Evolutionary conservation across 139 green algal species (phyloP).

Genomic region (Picochlorum sp.): DNA sequence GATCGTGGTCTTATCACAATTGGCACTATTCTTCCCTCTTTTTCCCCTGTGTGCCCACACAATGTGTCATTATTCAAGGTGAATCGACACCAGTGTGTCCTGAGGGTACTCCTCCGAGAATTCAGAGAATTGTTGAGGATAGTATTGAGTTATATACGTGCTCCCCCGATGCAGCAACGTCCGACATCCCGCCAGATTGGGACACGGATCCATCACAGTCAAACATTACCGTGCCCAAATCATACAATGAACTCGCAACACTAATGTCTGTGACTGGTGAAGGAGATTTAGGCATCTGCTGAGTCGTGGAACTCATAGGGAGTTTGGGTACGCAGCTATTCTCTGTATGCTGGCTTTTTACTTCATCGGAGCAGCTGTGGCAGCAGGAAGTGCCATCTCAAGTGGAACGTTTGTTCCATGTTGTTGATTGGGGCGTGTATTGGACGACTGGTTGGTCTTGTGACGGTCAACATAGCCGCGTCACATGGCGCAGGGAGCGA

Average conservation of each 20-base stretch:
- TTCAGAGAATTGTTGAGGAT: constrained; percentile 51
- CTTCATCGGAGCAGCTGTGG: constrained; percentile 39
- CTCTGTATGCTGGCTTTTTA: constrained; percentile 60
- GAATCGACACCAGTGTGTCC: constrained; percentile 39
- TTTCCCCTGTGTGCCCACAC: constrained; percentile 64
- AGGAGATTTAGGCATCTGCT: constrained; percentile 73
- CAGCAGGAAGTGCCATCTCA: constrained; percentile 46
- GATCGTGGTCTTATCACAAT: constrained; percentile 67
- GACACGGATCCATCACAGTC: constrained; percentile 13
- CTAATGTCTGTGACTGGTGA: constrained; percentile 68
- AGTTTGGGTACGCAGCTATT: constrained; percentile 71
- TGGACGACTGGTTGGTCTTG: constrained; percentile 50
- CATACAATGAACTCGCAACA: constrained; percentile 83
- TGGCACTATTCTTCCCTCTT: constrained; percentile 68
- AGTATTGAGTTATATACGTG: constrained; percentile 63
- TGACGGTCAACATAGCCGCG: constrained; percentile 39
- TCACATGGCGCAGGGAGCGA: constrained; percentile 21
- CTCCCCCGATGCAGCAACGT: constrained; percentile 17
- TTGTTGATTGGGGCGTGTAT: constrained; percentile 73
- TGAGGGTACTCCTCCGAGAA: constrained; percentile 29
- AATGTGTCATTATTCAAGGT: constrained; percentile 38
- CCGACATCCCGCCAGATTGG: constrained; percentile 22
- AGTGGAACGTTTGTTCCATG: constrained; percentile 84
- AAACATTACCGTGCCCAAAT: constrained; percentile 32
- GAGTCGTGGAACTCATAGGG: constrained; percentile 62